These are phyloP conservation scores for Chaetomidium leptoderma DNA, from an alignment of 495 filamentous ascomycete genomes.

Conservation along the genomic window DNA sequence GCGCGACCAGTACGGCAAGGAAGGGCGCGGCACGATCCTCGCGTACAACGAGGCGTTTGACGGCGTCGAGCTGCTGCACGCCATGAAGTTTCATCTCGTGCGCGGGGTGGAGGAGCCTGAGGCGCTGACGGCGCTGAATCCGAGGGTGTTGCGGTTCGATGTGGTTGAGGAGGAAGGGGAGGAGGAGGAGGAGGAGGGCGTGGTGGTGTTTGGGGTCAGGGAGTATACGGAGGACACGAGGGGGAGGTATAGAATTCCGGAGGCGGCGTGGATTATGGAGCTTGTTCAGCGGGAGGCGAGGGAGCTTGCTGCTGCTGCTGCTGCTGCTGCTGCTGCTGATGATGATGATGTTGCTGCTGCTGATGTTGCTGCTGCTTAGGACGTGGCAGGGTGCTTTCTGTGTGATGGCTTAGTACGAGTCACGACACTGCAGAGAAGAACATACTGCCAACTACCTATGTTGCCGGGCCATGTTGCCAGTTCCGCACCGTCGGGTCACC, in stretches of 20 bases:
- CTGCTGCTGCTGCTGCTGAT: too few species aligned
- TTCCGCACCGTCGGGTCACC: too few species aligned
- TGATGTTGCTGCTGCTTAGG: too few species aligned
- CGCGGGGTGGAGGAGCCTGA: neutral
- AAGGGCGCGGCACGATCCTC: neutral
- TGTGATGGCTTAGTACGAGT: neutral
- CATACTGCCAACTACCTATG: neutral
- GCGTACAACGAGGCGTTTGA: neutral
- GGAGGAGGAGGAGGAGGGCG: neutral
- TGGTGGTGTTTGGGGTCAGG: neutral
- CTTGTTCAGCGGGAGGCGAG: neutral
- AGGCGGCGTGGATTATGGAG: neutral
- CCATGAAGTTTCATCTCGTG: neutral
- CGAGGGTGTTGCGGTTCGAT: neutral
- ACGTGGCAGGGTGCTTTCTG: neutral
- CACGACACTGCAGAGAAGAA: neutral
- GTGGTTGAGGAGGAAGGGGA: neutral
- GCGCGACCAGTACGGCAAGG: neutral
- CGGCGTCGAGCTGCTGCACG: neutral
- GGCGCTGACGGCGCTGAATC: neutral
- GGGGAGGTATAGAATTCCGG: neutral
- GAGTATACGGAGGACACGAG: neutral
- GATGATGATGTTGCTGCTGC: too few species aligned
- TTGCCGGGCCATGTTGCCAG: too few species aligned
- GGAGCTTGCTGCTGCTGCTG: neutral